Percentiles rank a stretch among this genome's conserved stretches.
phyloP scores from a whole-genome alignment of 1,284 basidiomycete genomes.

The Xanthoconium separans region DNA sequence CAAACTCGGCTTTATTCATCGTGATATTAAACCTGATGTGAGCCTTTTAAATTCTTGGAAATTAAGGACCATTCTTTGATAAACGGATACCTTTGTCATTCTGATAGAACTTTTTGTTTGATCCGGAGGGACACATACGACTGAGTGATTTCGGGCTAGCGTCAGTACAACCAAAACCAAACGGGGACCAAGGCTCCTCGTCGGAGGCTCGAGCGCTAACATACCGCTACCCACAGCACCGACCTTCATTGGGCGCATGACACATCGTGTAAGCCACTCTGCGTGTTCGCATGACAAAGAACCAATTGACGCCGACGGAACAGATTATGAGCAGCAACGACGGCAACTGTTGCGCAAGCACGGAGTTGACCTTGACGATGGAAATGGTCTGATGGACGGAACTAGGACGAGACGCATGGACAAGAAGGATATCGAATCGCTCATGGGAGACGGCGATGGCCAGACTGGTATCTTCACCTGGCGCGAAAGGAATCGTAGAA shows the following conservation, averaged over 20 bases:
- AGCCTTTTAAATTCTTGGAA: slow-evolving; percentile 36
- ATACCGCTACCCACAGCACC: slow-evolving; percentile 46
- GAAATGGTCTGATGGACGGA: slow-evolving; percentile 60
- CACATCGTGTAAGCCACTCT: slow-evolving; percentile 63
- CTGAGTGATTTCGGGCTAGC: slow-evolving; percentile 96
- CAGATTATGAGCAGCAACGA: slow-evolving; percentile 94
- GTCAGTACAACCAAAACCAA: slow-evolving; percentile 46
- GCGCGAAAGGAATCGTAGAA: slow-evolving; percentile 90
- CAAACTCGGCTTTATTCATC: slow-evolving; percentile 93
- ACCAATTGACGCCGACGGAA: slow-evolving; percentile 15
- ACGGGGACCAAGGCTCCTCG: slow-evolving; percentile 25
- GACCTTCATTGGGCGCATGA: slow-evolving; percentile 92
- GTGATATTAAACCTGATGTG: slow-evolving; percentile 95
- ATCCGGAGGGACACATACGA: slow-evolving; percentile 89
- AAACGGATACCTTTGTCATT: slow-evolving; percentile 27
- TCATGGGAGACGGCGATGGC: slow-evolving; percentile 78
- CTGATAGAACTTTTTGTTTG: slow-evolving; percentile 90
- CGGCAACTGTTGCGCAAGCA: slow-evolving; percentile 87
- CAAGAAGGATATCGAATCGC: slow-evolving; percentile 72
- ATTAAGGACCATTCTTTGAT: slow-evolving; percentile 34
- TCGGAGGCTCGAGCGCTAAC: slow-evolving; percentile 21
- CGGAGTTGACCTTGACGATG: slow-evolving; percentile 91
- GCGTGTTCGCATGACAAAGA: slow-evolving; percentile 22
- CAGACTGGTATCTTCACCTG: slow-evolving; percentile 85
- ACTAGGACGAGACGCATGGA: slow-evolving; percentile 73